Evolutionary conservation across 2,329 filamentous ascomycete species (phyloP).

Genomic region (Ophiostoma perfectum): DNA sequence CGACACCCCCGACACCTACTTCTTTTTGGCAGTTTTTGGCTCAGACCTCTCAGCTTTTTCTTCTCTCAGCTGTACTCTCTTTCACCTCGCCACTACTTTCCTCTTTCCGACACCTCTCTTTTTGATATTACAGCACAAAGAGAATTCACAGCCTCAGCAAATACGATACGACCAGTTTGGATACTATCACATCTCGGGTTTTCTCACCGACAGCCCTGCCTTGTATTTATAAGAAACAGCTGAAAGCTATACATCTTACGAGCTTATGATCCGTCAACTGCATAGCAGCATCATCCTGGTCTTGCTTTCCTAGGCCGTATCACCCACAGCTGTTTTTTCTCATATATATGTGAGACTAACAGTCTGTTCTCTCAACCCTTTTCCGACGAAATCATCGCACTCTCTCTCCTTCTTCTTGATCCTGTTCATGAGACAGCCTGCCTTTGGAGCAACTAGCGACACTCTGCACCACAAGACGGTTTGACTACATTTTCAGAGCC

Average conservation of each 20-base stretch:
- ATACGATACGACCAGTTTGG: neutral
- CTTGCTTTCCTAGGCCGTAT: neutral
- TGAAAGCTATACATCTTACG: constrained; percentile 10
- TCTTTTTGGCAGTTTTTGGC: neutral
- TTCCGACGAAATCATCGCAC: neutral
- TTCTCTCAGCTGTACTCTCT: neutral
- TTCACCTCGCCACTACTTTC: neutral
- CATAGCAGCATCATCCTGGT: constrained; percentile 15
- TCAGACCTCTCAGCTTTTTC: neutral
- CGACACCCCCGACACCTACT: neutral
- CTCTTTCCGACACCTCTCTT: neutral
- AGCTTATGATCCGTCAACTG: constrained; percentile 22
- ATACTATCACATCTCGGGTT: neutral
- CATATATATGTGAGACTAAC: constrained; percentile 21
- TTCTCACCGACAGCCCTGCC: constrained; percentile 3
- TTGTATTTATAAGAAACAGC: neutral
- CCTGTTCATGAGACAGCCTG: neutral
- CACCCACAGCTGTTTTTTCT: neutral
- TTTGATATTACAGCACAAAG: neutral
- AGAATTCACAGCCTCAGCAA: neutral
- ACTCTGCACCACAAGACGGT: neutral
- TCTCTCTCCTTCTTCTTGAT: neutral
- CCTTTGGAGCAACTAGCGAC: no score
- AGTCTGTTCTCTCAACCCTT: neutral
- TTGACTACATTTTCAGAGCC: neutral